Percentiles rank a stretch among this genome's conserved stretches.
These are phyloP conservation scores for Paragyromitra xinjiangensis DNA, from an alignment of 495 filamentous ascomycete species.

Conservation along the genomic window DNA sequence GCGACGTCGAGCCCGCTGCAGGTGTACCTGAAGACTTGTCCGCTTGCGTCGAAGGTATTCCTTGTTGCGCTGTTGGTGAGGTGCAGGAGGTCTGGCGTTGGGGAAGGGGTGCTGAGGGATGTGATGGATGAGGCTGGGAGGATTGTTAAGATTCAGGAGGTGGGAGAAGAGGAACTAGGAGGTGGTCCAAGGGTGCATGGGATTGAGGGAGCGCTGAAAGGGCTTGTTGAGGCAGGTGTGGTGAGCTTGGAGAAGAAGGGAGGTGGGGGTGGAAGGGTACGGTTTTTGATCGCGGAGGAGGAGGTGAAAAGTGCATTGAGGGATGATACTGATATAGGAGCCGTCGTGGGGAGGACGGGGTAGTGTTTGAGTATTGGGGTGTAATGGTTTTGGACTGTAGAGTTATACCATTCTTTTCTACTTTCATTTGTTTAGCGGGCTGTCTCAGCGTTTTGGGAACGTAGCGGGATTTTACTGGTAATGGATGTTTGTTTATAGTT, in stretches of 20 bases:
- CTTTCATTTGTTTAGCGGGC: slow-evolving; percentile 15
- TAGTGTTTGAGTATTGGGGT: slow-evolving; percentile 19
- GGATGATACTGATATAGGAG: slow-evolving; percentile 86
- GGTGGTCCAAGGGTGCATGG: slow-evolving; percentile 68
- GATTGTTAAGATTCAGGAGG: slow-evolving; percentile 69
- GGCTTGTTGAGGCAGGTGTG: slow-evolving; percentile 85
- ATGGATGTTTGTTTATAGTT: slow-evolving; percentile 14
- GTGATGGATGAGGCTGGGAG: slow-evolving; percentile 88
- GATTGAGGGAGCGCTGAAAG: slow-evolving; percentile 76
- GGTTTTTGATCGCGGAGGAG: slow-evolving; percentile 85
- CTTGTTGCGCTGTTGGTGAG: slow-evolving; percentile 81
- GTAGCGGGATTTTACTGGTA: not conserved
- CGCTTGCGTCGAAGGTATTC: slow-evolving; percentile 83
- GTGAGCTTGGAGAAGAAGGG: slow-evolving; percentile 82
- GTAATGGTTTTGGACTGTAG: slow-evolving; percentile 23
- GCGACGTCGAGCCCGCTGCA: slow-evolving; percentile 88
- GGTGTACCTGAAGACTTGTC: slow-evolving; percentile 80
- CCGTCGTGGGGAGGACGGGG: slow-evolving; percentile 64
- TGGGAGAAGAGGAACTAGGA: slow-evolving; percentile 54
- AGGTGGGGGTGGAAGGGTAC: slow-evolving; percentile 84
- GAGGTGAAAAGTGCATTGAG: slow-evolving; percentile 86
- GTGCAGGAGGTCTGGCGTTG: slow-evolving; percentile 81
- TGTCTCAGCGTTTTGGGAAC: not conserved
- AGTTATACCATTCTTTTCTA: slow-evolving; percentile 11
- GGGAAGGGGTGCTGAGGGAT: slow-evolving; percentile 88